phyloP scores from a whole-genome alignment of 768 basidiomycete species.

The Lactarius hatsudake region DNA sequence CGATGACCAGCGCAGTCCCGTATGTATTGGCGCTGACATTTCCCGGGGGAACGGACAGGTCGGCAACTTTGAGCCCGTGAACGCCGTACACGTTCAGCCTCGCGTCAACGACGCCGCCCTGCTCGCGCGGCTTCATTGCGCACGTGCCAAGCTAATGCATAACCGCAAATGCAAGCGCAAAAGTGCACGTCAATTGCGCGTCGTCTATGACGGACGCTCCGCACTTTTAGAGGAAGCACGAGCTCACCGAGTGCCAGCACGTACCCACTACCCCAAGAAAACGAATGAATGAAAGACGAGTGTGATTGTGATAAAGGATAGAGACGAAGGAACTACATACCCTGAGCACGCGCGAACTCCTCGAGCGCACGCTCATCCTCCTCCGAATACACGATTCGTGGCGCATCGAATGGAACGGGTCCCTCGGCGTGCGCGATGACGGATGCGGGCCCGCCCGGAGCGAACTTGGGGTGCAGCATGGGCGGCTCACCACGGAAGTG shows the following conservation, averaged over 20 bases:
- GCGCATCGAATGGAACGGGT: slow-evolving; percentile 30
- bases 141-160: slow-evolving; percentile 51
- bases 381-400: slow-evolving; percentile 35
- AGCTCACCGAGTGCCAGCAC: slow-evolving; percentile 36
- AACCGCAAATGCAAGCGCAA: too few species aligned
- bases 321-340: background rate
- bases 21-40: slow-evolving; percentile 44
- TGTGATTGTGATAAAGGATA: too few species aligned
- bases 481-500: slow-evolving; percentile 36
- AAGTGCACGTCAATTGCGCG: background rate
- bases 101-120: too few species aligned
- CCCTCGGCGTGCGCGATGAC: slow-evolving; percentile 8
- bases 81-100: too few species aligned
- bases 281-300: background rate
- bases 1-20: slow-evolving; percentile 44
- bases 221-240: slow-evolving; percentile 9
- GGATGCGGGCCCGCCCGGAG: slow-evolving; percentile 32
- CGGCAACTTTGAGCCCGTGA: slow-evolving; percentile 51
- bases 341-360: slow-evolving; percentile 28
- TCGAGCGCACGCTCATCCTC: slow-evolving; percentile 38
- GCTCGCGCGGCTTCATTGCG: slow-evolving; percentile 55
- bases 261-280: slow-evolving; percentile 30
- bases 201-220: background rate
- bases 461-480: slow-evolving; percentile 33
- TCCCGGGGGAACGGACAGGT: slow-evolving; percentile 39